Evolutionary conservation across 1,284 basidiomycete genomes (phyloP).

Genomic region (Moesziomyces globuligerus): DNA sequence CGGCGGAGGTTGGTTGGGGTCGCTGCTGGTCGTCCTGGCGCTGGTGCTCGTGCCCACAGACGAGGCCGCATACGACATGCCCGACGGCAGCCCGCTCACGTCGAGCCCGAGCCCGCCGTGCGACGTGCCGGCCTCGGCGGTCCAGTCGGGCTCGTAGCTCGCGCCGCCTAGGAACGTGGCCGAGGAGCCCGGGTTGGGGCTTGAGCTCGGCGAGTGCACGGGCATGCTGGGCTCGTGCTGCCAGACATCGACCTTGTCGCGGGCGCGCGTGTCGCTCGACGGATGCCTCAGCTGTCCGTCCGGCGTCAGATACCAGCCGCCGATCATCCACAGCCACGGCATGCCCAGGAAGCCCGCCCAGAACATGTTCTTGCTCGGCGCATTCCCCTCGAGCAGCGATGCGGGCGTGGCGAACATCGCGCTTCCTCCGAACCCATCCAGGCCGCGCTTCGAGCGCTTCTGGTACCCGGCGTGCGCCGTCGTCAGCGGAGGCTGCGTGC

Average conservation of each 20-base stretch:
- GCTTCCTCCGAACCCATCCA: neutral
- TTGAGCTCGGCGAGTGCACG: constrained; percentile 12
- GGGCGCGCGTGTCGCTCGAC: constrained; percentile 14
- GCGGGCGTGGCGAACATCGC: constrained; percentile 24
- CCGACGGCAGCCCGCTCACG: constrained; percentile 17
- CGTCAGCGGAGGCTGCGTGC: constrained; percentile 6
- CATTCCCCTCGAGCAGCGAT: constrained; percentile 28
- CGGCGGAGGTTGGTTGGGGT: constrained; percentile 31
- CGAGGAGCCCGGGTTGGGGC: constrained; percentile 17
- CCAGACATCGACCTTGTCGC: constrained; percentile 42
- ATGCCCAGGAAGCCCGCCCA: constrained; percentile 59
- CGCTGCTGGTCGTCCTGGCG: constrained; percentile 28
- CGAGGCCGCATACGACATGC: constrained; percentile 28
- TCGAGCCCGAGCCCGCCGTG: constrained; percentile 6
- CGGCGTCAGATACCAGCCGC: constrained; percentile 50
- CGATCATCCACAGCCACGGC: constrained; percentile 63
- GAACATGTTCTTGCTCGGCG: constrained; percentile 53
- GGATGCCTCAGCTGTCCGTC: constrained; percentile 38
- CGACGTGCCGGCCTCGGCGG: neutral
- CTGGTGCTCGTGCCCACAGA: constrained; percentile 19
- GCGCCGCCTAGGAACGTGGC: constrained; percentile 2
- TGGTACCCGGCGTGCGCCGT: neutral
- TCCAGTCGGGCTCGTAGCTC: constrained; percentile 15
- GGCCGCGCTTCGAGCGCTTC: constrained; percentile 13
- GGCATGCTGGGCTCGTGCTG: constrained; percentile 50